phyloP scores from a whole-genome alignment of 305 asterid species.

The Fraxinus paxiana region DNA sequence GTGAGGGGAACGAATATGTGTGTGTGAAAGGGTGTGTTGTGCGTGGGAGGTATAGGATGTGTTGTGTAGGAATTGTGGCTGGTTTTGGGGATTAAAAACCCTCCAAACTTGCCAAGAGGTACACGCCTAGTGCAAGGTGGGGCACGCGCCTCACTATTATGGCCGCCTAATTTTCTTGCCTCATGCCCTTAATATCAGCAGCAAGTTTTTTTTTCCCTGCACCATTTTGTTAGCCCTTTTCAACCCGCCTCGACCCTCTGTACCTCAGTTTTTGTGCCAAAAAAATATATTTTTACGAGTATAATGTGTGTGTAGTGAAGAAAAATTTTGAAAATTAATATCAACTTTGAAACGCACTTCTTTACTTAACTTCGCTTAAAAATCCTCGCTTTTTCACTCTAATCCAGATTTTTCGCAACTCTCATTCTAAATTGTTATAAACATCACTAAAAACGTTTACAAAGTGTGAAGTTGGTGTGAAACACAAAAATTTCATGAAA shows the following conservation, averaged over 20 bases:
- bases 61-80: neutral
- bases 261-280: neutral
- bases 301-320: neutral
- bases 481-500: too few species aligned
- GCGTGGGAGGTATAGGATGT: neutral
- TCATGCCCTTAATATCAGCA: neutral
- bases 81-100: neutral
- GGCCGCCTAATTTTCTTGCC: neutral
- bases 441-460: neutral
- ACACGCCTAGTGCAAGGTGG: neutral
- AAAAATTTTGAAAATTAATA: too few species aligned
- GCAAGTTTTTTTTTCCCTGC: too few species aligned
- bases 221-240: neutral
- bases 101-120: neutral
- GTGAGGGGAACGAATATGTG: neutral
- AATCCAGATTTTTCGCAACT: neutral
- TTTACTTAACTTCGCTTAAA: neutral
- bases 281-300: too few species aligned
- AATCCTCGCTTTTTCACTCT: neutral
- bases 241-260: too few species aligned
- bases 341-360: neutral
- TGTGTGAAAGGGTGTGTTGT: neutral
- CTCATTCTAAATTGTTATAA: neutral
- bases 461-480: neutral
- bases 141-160: too few species aligned